Percentiles rank a stretch among this genome's conserved stretches.
These are phyloP conservation scores for Sabuloglossum arenarium DNA, from an alignment of 495 filamentous ascomycete genomes.

Conservation along the genomic window DNA sequence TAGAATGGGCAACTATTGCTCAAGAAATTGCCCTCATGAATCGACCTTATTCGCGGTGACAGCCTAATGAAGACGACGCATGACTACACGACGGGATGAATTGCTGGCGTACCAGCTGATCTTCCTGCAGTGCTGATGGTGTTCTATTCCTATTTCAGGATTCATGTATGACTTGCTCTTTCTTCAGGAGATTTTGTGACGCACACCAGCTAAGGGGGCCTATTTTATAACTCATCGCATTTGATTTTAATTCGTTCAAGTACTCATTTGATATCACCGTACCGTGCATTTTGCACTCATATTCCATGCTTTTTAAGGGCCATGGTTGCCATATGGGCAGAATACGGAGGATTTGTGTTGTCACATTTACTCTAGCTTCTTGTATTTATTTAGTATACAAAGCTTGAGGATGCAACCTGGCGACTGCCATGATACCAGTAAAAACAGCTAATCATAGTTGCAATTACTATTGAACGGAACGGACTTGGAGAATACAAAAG, in stretches of 20 bases:
- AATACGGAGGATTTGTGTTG: neutral
- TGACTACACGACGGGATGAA: neutral
- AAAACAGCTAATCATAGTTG: neutral
- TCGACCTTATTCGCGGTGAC: slow-evolving; percentile 44
- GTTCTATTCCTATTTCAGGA: neutral
- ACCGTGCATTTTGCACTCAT: neutral
- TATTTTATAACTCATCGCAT: neutral
- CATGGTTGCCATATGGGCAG: neutral
- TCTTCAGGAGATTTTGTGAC: neutral
- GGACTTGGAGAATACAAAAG: neutral
- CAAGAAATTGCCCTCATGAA: slow-evolving; percentile 92
- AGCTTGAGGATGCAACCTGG: neutral
- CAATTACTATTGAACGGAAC: neutral
- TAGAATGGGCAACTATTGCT: slow-evolving; percentile 79
- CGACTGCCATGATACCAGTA: neutral
- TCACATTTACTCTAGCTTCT: neutral
- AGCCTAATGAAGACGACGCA: neutral
- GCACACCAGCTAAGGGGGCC: neutral
- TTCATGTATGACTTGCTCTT: neutral
- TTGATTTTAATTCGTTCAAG: neutral
- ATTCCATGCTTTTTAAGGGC: neutral
- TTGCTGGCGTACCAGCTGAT: neutral
- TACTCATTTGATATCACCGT: neutral
- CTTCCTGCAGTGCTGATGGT: neutral
- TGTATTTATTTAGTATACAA: neutral